A percentile compares a stretch with the other conserved stretches of the same genome.
Conservation (phyloP, 2,329 filamentous ascomycete species). For the Penicillium sp. region DNA sequence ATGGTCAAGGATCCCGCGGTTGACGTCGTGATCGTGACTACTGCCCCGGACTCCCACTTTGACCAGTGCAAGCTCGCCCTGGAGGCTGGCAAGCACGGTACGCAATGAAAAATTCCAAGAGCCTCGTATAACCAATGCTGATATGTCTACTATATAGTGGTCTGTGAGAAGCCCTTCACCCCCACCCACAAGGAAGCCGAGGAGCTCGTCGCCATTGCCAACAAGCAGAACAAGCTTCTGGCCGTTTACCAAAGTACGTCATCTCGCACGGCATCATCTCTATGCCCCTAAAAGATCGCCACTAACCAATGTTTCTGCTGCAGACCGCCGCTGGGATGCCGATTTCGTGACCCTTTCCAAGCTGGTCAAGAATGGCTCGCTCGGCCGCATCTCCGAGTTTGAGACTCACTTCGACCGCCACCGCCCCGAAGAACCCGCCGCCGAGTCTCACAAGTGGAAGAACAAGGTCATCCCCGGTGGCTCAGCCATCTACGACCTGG, state of each 20-base stretch:
- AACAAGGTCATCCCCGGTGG: conserved; percentile 62
- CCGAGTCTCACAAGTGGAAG: conserved; percentile 60
- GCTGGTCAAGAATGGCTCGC: conserved; percentile 56
- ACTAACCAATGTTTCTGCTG: conserved; percentile 3
- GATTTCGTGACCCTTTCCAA: conserved; percentile 71
- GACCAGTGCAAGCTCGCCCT: conserved; percentile 63
- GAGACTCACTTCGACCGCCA: conserved; percentile 79
- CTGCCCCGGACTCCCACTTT: conserved; percentile 70
- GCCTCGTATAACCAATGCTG: not conserved
- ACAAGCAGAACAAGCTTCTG: conserved; percentile 52
- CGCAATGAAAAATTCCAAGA: not conserved
- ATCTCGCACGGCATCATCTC: not conserved
- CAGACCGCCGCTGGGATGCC: conserved; percentile 69
- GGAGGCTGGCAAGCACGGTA: conserved; percentile 66
- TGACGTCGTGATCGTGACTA: conserved; percentile 69
- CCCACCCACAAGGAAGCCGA: conserved; percentile 67
- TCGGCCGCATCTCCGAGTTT: conserved; percentile 74
- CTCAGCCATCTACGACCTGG: conserved; percentile 70
- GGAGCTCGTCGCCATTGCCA: conserved; percentile 57
- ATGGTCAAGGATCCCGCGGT: conserved; percentile 65
- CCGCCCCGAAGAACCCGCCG: conserved; percentile 54
- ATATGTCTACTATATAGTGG: conserved; percentile 44
- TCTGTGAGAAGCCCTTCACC: conserved; percentile 82
- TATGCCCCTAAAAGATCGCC: not conserved
- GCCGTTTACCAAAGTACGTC: conserved; percentile 67